These are phyloP conservation scores for Phialocephala sp. DNA, from an alignment of 2,329 filamentous ascomycete genomes.

Conservation along the genomic window DNA sequence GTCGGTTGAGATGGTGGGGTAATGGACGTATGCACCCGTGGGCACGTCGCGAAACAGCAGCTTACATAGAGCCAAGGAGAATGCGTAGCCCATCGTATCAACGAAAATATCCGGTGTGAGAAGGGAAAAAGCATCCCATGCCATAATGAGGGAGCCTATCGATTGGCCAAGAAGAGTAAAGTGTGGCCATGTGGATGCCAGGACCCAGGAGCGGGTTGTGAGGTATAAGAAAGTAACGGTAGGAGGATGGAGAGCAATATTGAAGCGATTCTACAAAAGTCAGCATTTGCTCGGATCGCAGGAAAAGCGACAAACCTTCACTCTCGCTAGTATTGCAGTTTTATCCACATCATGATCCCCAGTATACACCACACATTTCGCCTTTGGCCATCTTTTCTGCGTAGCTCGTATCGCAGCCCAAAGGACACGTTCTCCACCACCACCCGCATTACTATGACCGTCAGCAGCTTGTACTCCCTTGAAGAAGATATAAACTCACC, in stretches of 20 bases:
- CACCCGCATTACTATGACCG: slow-evolving; percentile 80
- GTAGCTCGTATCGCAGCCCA: slow-evolving; percentile 95
- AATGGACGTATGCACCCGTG: slow-evolving; percentile 94
- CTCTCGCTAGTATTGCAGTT: slow-evolving; percentile 75
- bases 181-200: slow-evolving; percentile 85
- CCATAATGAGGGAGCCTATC: slow-evolving; percentile 83
- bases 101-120: slow-evolving; percentile 93
- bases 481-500: slow-evolving; percentile 55
- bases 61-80: slow-evolving; percentile 82
- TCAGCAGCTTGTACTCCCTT: background rate
- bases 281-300: slow-evolving; percentile 5
- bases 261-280: slow-evolving; percentile 74
- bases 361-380: slow-evolving; percentile 91
- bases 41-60: slow-evolving; percentile 80
- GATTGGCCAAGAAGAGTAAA: slow-evolving; percentile 96
- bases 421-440: slow-evolving; percentile 92
- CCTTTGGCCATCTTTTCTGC: slow-evolving; percentile 85
- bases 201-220: slow-evolving; percentile 83
- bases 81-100: slow-evolving; percentile 98
- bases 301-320: slow-evolving; percentile 60
- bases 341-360: slow-evolving; percentile 92
- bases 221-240: slow-evolving; percentile 90
- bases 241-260: slow-evolving; percentile 84
- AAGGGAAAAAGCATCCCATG: slow-evolving; percentile 91
- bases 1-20: slow-evolving; percentile 96